These are phyloP conservation scores for Neckera pumila DNA, from an alignment of 225 moss, liverwort and hornwort species.

Conservation along the genomic window DNA sequence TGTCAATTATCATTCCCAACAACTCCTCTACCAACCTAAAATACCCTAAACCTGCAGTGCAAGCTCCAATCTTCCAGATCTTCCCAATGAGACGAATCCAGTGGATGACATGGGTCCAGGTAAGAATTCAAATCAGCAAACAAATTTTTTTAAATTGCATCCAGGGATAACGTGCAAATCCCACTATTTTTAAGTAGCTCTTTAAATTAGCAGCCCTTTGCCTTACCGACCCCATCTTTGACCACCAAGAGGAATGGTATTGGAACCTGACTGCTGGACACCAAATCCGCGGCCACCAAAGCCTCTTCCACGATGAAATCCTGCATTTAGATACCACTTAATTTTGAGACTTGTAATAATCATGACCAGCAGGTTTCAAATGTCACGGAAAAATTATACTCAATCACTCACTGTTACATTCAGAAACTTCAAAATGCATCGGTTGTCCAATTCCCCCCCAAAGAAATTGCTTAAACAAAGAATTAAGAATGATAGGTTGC, in stretches of 20 bases:
- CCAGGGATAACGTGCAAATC: neutral
- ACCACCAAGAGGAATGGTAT: constrained; percentile 92
- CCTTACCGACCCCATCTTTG: constrained; percentile 94
- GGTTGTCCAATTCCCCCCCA: neutral
- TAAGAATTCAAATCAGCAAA: constrained; percentile 3
- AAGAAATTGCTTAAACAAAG: neutral
- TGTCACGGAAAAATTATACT: neutral
- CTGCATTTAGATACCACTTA: constrained; percentile 12
- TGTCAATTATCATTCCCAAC: neutral
- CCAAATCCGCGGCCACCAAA: constrained; percentile 87
- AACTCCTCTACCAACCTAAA: neutral
- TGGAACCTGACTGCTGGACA: constrained; percentile 91
- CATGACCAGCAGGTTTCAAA: neutral
- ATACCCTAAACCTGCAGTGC: neutral
- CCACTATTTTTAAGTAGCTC: neutral
- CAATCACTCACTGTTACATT: neutral
- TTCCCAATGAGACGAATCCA: neutral
- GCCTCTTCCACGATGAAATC: constrained; percentile 85
- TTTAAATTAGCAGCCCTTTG: neutral
- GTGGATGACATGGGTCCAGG: neutral
- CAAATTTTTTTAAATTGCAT: constrained; percentile 3
- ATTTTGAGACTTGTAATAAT: neutral
- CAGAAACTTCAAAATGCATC: neutral
- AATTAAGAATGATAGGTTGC: neutral
- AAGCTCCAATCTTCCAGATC: neutral